A percentile compares a stretch with the other conserved stretches of the same genome.
Evolutionary conservation across 108 stramenopile genomes (phyloP).

Genomic region (Bacterosira constricta): DNA sequence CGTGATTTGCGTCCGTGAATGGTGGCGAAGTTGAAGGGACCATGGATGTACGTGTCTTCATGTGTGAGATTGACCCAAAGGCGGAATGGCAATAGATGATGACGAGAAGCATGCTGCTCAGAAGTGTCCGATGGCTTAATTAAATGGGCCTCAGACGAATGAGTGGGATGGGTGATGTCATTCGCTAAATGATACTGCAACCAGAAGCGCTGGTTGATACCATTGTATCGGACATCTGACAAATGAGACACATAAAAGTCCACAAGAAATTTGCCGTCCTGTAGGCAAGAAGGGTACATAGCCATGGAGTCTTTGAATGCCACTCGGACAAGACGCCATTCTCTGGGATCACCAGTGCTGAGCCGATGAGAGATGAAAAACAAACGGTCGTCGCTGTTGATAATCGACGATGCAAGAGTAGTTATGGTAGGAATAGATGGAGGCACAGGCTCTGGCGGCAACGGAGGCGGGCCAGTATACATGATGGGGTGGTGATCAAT

Average conservation of each 20-base stretch:
- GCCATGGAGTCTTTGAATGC: not conserved
- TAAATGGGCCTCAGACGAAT: not conserved
- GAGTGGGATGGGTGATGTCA: not conserved
- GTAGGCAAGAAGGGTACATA: not conserved
- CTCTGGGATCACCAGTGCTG: not conserved
- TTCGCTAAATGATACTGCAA: not conserved
- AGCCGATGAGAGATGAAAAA: conserved; percentile 12
- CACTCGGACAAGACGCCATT: not conserved
- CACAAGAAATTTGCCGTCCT: not conserved
- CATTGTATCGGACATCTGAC: not conserved
- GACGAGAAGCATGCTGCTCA: not conserved
- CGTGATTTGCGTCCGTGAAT: not conserved
- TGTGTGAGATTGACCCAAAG: not conserved
- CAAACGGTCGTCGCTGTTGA: not conserved
- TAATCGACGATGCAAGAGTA: not conserved
- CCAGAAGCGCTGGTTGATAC: not conserved
- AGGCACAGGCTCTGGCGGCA: not conserved
- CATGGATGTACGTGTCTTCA: not conserved
- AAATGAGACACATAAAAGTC: not conserved
- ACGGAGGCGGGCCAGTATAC: not conserved
- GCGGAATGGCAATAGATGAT: not conserved
- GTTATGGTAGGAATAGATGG: not conserved
- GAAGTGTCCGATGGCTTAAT: not conserved
- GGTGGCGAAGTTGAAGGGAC: not conserved
- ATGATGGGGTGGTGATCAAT: not conserved